Percentiles rank a stretch among this genome's conserved stretches.
phyloP scores from a whole-genome alignment of 495 filamentous ascomycete genomes.

The Hypoxylon lienhwacheense region DNA sequence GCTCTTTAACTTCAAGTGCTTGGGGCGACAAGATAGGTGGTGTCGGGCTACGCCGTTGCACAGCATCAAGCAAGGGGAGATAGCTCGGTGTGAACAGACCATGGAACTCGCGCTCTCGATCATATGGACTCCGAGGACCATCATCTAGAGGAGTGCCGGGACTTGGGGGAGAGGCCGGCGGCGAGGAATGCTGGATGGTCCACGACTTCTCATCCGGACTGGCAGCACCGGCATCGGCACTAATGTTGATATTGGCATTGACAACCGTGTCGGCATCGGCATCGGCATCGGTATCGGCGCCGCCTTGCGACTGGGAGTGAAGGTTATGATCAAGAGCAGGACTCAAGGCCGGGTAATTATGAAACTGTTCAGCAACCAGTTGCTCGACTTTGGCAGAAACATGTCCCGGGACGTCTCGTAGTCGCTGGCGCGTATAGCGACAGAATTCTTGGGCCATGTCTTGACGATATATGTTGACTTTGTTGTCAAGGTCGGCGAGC shows the following conservation, averaged over 20 bases:
- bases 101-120: constrained; percentile 59
- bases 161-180: constrained; percentile 46
- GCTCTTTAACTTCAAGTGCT: constrained; percentile 35
- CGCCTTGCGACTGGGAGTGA: constrained; percentile 18
- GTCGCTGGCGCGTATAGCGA: constrained; percentile 48
- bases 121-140: constrained; percentile 47
- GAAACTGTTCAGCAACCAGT: constrained; percentile 49
- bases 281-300: constrained; percentile 8
- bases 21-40: constrained; percentile 25
- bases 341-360: constrained; percentile 44
- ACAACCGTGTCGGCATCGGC: no score
- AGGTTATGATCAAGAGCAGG: constrained; percentile 29
- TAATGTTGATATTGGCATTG: no score
- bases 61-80: constrained; percentile 58
- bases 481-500: constrained; percentile 54
- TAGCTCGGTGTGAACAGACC: constrained; percentile 63
- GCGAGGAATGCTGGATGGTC: constrained; percentile 45
- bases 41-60: constrained; percentile 37
- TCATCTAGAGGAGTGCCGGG: constrained; percentile 42
- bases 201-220: constrained; percentile 32
- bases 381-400: constrained; percentile 48
- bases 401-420: constrained; percentile 49
- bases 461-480: constrained; percentile 53
- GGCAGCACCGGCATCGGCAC: constrained; percentile 10
- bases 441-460: constrained; percentile 54